These are phyloP conservation scores for Scedosporium dehoogii DNA, from an alignment of 2,329 filamentous ascomycete species.

Conservation along the genomic window DNA sequence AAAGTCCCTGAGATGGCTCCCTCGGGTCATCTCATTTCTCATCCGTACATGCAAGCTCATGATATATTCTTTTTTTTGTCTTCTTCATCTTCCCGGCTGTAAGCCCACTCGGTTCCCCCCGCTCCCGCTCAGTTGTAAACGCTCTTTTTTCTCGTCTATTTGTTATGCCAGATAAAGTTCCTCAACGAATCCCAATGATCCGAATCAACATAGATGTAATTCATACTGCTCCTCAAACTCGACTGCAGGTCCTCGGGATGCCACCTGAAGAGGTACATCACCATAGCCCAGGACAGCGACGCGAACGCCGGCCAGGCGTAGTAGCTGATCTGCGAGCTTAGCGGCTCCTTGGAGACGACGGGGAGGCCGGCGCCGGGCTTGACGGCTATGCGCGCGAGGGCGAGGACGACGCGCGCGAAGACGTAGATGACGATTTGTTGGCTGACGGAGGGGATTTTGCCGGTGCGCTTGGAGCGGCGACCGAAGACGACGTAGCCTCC, in stretches of 20 bases:
- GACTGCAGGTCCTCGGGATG: conserved; percentile 86
- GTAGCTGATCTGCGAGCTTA: conserved; percentile 43
- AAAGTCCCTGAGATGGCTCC: neutral
- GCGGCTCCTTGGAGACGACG: conserved; percentile 35
- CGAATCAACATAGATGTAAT: conserved; percentile 87
- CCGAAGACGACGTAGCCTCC: conserved; percentile 95
- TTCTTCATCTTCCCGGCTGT: neutral
- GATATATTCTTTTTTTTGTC: neutral
- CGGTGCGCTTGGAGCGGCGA: conserved; percentile 47
- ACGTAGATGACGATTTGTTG: conserved; percentile 99
- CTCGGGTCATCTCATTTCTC: neutral
- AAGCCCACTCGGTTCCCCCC: neutral
- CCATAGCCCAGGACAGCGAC: conserved; percentile 77
- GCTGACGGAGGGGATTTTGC: conserved; percentile 68
- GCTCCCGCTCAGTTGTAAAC: neutral
- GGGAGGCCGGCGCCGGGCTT: conserved; percentile 48
- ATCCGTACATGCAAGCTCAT: neutral
- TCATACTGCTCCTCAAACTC: conserved; percentile 91
- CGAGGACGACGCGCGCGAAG: conserved; percentile 81
- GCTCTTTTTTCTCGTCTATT: conserved; percentile 24
- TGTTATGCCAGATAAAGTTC: conserved; percentile 81
- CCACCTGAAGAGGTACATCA: conserved; percentile 93
- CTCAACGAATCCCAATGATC: conserved; percentile 81
- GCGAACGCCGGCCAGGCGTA: conserved; percentile 93
- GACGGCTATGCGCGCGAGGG: conserved; percentile 72